Conservation (phyloP, 352 stramenopile genomes). For the Phytophthora kernoviae region DNA sequence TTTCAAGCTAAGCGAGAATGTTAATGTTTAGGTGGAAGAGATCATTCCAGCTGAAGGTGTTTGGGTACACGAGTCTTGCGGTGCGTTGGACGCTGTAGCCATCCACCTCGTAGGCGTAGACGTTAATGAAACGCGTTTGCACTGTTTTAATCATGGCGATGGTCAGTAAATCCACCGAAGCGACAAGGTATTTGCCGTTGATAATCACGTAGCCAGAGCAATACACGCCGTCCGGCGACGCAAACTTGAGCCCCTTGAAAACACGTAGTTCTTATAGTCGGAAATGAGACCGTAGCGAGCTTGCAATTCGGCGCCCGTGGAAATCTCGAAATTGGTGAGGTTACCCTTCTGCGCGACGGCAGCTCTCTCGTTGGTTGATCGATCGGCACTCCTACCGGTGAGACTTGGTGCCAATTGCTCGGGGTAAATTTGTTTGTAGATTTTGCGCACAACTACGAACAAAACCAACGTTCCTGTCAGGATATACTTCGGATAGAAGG, state of each 20-base stretch:
- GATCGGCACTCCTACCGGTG: constrained; percentile 25
- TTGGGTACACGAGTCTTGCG: constrained; percentile 42
- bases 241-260: constrained; percentile 57
- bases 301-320: constrained; percentile 36
- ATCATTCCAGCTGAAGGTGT: constrained; percentile 43
- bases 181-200: constrained; percentile 49
- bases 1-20: constrained; percentile 29
- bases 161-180: constrained; percentile 36
- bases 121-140: constrained; percentile 33
- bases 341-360: constrained; percentile 33
- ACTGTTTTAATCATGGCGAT: constrained; percentile 44
- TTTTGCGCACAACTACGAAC: constrained; percentile 28
- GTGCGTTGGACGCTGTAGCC: constrained; percentile 43
- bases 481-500: constrained; percentile 37
- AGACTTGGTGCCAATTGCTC: constrained; percentile 29
- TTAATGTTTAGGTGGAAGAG: constrained; percentile 44
- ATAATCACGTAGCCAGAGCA: constrained; percentile 50
- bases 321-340: constrained; percentile 45
- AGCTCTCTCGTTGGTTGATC: constrained; percentile 30
- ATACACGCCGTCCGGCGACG: constrained; percentile 48
- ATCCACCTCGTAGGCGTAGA: constrained; percentile 50
- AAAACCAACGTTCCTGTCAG: constrained; percentile 26
- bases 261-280: constrained; percentile 49
- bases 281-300: constrained; percentile 45
- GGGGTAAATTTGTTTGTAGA: constrained; percentile 32